Evolutionary conservation across 768 basidiomycete genomes (phyloP).

Genomic region (Termitomyces eurrhizus): DNA sequence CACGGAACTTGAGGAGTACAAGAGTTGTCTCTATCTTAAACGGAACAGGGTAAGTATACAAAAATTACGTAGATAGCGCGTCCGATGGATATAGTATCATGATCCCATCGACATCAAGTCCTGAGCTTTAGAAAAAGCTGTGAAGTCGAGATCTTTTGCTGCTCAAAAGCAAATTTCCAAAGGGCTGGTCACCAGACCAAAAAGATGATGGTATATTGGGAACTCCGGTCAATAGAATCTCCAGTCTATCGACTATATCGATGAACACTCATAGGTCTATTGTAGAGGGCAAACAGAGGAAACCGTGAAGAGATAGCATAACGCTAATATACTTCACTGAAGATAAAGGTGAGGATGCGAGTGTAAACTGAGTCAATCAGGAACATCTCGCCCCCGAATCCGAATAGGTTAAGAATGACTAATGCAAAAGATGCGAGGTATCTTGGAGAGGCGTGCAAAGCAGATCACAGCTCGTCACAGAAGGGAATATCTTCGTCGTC

Average conservation of each 20-base stretch:
- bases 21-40: background rate
- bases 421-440: conserved; percentile 9
- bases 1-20: background rate
- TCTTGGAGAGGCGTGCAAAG: conserved; percentile 3
- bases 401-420: background rate
- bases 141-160: background rate
- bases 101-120: background rate
- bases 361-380: conserved; percentile 19
- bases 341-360: background rate
- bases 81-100: background rate
- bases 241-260: conserved; percentile 9
- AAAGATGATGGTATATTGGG: conserved; percentile 7
- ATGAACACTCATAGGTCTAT: background rate
- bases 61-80: background rate
- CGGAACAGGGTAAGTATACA: background rate
- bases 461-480: conserved; percentile 45
- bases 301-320: background rate
- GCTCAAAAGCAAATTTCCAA: background rate
- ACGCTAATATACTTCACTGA: background rate
- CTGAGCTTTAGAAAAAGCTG: no score
- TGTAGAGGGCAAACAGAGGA: background rate
- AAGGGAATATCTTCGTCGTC: conserved; percentile 42
- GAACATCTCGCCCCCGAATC: conserved; percentile 9
- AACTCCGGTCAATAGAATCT: conserved; percentile 6
- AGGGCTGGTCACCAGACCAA: conserved; percentile 1